These are phyloP conservation scores for Davidsoniella virescens DNA, from an alignment of 2,329 filamentous ascomycete genomes.

Conservation along the genomic window DNA sequence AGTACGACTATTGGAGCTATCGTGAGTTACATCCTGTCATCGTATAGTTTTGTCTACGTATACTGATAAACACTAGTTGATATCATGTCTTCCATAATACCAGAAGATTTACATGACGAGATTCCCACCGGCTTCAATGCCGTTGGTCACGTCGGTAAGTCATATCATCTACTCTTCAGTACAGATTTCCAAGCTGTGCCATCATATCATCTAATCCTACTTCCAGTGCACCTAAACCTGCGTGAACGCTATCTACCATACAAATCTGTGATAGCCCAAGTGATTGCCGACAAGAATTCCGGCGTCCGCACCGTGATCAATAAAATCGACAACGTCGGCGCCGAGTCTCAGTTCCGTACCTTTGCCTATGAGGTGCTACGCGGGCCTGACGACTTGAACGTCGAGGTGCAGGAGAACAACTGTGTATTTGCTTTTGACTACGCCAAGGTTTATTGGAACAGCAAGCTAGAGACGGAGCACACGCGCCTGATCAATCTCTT, in stretches of 20 bases:
- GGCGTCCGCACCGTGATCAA: slow-evolving; percentile 81
- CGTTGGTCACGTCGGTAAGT: slow-evolving; percentile 68
- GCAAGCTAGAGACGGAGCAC: slow-evolving; percentile 77
- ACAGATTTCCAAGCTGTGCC: neutral
- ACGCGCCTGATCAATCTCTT: slow-evolving; percentile 62
- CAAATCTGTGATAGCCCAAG: slow-evolving; percentile 69
- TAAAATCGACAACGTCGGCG: slow-evolving; percentile 79
- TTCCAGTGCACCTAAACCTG: slow-evolving; percentile 72
- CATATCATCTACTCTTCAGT: neutral
- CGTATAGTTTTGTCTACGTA: neutral
- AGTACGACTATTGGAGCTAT: slow-evolving; percentile 79
- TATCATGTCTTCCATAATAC: slow-evolving; percentile 66
- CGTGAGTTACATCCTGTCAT: slow-evolving; percentile 29
- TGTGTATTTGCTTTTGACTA: slow-evolving; percentile 92
- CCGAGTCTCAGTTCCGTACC: slow-evolving; percentile 72
- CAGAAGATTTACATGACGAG: slow-evolving; percentile 62
- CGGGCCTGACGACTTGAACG: slow-evolving; percentile 67
- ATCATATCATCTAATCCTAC: slow-evolving; percentile 10
- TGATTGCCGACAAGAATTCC: slow-evolving; percentile 80
- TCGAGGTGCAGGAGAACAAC: slow-evolving; percentile 63
- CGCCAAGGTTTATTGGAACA: slow-evolving; percentile 96
- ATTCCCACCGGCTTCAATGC: slow-evolving; percentile 75
- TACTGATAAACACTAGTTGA: slow-evolving; percentile 40
- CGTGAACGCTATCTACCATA: slow-evolving; percentile 69
- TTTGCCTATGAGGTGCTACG: slow-evolving; percentile 84